Percentiles rank a stretch among this genome's conserved stretches.
These are phyloP conservation scores for Xylaria sp. DNA, from an alignment of 2,329 filamentous ascomycete species.

Conservation along the genomic window DNA sequence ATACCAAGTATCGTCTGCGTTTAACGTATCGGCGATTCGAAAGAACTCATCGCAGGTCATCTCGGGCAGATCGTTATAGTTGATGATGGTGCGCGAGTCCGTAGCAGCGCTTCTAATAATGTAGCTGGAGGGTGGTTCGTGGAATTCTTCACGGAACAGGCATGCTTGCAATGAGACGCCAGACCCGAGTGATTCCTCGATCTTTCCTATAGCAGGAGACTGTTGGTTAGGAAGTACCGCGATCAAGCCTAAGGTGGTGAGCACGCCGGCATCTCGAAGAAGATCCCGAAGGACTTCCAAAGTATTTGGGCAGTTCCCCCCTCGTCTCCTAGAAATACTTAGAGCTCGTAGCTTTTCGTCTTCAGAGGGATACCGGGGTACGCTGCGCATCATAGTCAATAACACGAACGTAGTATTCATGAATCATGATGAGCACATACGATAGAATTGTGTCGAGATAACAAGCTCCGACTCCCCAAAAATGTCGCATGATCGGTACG, in stretches of 20 bases:
- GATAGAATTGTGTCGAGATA: constrained; percentile 4
- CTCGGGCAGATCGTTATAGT: not conserved
- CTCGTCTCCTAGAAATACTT: not conserved
- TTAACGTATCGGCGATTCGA: no score
- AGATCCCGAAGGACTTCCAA: constrained; percentile 1
- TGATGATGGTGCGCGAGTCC: constrained; percentile 1
- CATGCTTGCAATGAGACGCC: not conserved
- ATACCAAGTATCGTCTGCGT: not conserved
- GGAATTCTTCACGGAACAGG: not conserved
- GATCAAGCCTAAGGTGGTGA: not conserved
- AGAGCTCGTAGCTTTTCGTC: constrained; percentile 3
- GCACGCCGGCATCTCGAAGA: not conserved
- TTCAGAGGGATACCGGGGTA: not conserved
- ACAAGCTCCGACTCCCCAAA: constrained; percentile 2
- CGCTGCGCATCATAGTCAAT: not conserved
- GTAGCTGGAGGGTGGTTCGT: not conserved
- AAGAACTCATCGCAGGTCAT: not conserved
- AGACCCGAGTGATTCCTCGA: not conserved
- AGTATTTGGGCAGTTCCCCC: not conserved
- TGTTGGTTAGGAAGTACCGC: not conserved
- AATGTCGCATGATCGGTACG: not conserved
- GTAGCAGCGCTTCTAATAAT: not conserved
- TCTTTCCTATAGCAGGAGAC: not conserved
- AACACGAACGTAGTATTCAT: not conserved
- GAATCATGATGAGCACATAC: not conserved